Evolutionary conservation across 2,329 filamentous ascomycete species (phyloP), one percentile per base, ranked within the genome.

Genomic region (Fusarium penzigii): DNA sequence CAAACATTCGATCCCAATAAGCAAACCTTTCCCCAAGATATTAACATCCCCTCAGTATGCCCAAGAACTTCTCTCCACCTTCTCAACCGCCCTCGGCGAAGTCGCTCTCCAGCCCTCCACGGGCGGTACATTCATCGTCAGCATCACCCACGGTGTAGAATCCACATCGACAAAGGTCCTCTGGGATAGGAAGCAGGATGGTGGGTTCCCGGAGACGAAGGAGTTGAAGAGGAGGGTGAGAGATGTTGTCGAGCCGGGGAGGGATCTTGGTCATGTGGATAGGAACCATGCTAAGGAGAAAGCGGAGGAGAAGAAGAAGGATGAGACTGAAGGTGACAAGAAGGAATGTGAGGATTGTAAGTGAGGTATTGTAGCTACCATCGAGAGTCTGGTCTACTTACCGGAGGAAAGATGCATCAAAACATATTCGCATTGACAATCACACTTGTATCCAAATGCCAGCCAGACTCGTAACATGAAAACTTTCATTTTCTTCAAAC

Each of bases 51-150:
- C 34, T 16, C 62, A 96, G 90, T 97, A 89, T 71, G 93, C 88
- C 44, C 94, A 97, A 79, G 94, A 97, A 72, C 85, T 99, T 42
- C 85, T 99, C 38, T 96, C 91, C 2, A 99, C 93, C 1, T 99
- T 99, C 75, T 84, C 84, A 49, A 90, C 86, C 2, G 79, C 84
- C 42, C 82, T 97, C 2, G 92, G 92, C 55, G 93, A 97, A 71
- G 87, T 97, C 10, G 86, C 93, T 14, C 81, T 99, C 8, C 84
- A 95, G 59, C 94, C 94, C 1, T 80, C 85, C 13, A 95, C 90
- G 0, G 92, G 93, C 16, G 93, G 94, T 0, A 78, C 89, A 3
- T 99, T 97, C 67, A 79, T 83, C 17, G 86, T 97, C 12, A 81
- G 86, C 52, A 82, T 96, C 49, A 55, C 66, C 17, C 60, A 69